Conservation (phyloP, 108 stramenopile genomes). For the Nannochloropsis oceanica region DNA sequence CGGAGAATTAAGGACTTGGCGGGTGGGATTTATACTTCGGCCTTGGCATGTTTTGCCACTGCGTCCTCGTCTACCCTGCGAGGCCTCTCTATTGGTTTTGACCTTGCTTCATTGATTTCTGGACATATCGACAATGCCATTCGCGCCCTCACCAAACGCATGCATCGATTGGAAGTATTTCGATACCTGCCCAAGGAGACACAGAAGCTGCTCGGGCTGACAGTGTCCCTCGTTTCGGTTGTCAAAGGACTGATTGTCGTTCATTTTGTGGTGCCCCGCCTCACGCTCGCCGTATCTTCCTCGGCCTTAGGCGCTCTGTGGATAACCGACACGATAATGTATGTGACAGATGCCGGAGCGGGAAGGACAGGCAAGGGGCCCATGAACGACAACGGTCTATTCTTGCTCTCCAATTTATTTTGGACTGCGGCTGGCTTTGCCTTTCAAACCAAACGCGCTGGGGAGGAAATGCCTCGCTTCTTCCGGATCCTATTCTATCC, state of each 20-base stretch:
- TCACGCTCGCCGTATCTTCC: background rate
- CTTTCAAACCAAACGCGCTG: background rate
- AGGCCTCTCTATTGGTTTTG: background rate
- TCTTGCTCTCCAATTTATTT: background rate
- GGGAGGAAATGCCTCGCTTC: background rate
- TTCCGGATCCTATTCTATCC: background rate
- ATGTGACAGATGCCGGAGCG: background rate
- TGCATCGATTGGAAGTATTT: background rate
- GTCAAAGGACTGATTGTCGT: background rate
- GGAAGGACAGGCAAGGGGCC: background rate
- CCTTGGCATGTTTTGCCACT: background rate
- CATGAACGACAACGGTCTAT: background rate
- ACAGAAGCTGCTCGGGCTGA: background rate
- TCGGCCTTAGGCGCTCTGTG: background rate
- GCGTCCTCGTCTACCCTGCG: background rate
- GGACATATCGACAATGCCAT: background rate
- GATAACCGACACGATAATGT: background rate
- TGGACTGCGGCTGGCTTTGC: background rate
- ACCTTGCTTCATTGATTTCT: background rate
- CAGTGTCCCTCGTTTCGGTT: background rate
- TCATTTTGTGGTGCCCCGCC: background rate
- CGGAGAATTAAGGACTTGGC: background rate
- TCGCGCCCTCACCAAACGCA: background rate
- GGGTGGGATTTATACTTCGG: background rate
- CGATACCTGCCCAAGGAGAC: background rate